Evolutionary conservation across 352 stramenopile genomes (phyloP).

Genomic region (Globisporangium iwayamae): DNA sequence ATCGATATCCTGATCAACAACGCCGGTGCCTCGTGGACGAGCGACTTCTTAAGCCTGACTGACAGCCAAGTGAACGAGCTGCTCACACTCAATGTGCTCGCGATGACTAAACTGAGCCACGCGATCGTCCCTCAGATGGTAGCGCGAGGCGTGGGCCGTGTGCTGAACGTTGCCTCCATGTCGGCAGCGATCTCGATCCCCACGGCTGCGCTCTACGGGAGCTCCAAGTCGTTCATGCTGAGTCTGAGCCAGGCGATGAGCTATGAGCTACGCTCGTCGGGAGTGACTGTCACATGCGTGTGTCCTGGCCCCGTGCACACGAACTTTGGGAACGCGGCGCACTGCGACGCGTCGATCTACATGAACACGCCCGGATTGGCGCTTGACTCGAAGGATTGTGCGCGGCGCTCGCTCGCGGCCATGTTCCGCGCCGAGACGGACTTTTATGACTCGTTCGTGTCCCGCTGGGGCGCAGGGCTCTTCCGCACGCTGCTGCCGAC

Average conservation of each 20-base stretch:
- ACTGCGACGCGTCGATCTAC: constrained; percentile 42
- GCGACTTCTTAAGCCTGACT: constrained; percentile 1
- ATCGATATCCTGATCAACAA: constrained; percentile 83
- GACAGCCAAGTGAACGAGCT: constrained; percentile 36
- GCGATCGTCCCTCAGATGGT: constrained; percentile 65
- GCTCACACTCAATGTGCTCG: constrained; percentile 59
- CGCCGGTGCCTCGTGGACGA: constrained; percentile 18
- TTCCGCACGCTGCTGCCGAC: constrained; percentile 33
- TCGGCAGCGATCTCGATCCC: constrained; percentile 50
- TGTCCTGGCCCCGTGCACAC: constrained; percentile 61
- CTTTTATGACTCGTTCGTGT: constrained; percentile 52
- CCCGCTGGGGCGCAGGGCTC: constrained; percentile 29
- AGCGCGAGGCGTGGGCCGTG: constrained; percentile 43
- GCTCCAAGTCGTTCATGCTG: constrained; percentile 62
- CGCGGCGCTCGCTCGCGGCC: constrained; percentile 34
- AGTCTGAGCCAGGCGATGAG: constrained; percentile 67
- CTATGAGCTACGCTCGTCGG: constrained; percentile 57
- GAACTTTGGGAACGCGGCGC: constrained; percentile 49
- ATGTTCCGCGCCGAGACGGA: constrained; percentile 47
- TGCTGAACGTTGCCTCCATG: constrained; percentile 81
- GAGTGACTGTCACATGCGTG: constrained; percentile 66
- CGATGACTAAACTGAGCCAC: constrained; percentile 46
- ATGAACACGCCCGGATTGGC: constrained; percentile 38
- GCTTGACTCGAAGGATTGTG: constrained; percentile 40
- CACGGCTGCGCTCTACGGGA: constrained; percentile 57